Evolutionary conservation across 1,284 basidiomycete genomes (phyloP), one percentile per base, ranked within the genome.

Genomic region (Coniferiporia sulphurascens): DNA sequence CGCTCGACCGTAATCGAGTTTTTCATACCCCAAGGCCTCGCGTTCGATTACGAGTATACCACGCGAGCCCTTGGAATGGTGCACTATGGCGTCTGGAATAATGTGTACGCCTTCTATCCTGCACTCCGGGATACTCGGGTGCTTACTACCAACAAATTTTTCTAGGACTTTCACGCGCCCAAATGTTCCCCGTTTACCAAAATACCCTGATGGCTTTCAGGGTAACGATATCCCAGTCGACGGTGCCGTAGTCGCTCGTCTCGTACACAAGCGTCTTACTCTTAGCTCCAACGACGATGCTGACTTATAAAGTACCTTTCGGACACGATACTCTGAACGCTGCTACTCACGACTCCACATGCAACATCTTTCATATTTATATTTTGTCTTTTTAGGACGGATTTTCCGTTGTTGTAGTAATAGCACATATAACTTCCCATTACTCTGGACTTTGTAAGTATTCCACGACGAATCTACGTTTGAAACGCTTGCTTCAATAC

Each of bases 1-100:
- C 76, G 84, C n/a, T 79, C 87, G 17, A 91, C 89, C 0, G 89
- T 93, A 48, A 92, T 95, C 73, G 93, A 95, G 68, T 93, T 95
- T 71, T 93, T 94, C 74, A 92, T 76, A 71, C 91, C 92, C 2
- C 78, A 80, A 32, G 92, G 93, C 1, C 94, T 93, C 69, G 89
- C 91, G 9, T 82, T 85, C 65, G 92, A 95, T 71, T 95, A 95
- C 66, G 89, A 93, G 69, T 91, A 82, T 63, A 89, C 89, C 0
- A 79, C 91, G 0, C 81, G 87, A 19, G 86, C 89, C 0, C 75
- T 95, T 1, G 91, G 90, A 5, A 92, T 95, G 80, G 79, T 77
- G 0, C 89, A 95, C 70, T 94, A 87, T 66, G 92, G 91, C 4
- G 88, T 94, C 72, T 95, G 93, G 92, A 77, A 77, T 15, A 72